Evolutionary conservation across 2,329 filamentous ascomycete species (phyloP).

Genomic region (Alternaria triticimaculans): DNA sequence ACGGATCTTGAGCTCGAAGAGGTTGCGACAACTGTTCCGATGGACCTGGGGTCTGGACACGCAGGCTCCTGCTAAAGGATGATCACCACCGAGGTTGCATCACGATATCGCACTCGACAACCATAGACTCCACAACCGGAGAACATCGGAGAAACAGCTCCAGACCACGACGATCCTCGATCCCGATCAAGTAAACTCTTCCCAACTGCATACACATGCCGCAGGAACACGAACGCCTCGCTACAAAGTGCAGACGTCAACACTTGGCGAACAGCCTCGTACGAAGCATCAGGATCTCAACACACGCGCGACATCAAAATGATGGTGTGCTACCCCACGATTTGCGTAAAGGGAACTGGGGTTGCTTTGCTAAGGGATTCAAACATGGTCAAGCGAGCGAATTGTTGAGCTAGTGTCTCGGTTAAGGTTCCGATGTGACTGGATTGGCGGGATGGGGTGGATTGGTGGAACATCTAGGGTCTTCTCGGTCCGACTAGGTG

Average conservation of each 20-base stretch:
- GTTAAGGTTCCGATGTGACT: neutral
- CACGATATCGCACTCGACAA: neutral
- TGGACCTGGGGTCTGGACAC: neutral
- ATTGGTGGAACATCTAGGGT: constrained; percentile 14
- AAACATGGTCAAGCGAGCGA: constrained; percentile 12
- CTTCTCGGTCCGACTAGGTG: constrained; percentile 4
- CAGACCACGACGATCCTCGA: neutral
- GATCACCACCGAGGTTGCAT: neutral
- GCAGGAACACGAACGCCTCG: constrained; percentile 1
- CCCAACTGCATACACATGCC: neutral
- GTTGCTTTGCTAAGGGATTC: constrained; percentile 12
- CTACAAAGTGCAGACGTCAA: neutral
- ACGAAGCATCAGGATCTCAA: neutral
- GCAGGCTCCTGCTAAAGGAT: neutral
- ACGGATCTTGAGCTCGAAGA: neutral
- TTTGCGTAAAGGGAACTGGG: constrained; percentile 24
- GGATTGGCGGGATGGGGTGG: neutral
- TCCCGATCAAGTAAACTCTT: neutral
- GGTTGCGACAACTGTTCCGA: neutral
- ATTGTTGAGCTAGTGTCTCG: neutral
- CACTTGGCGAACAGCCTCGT: neutral
- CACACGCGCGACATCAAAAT: constrained; percentile 7
- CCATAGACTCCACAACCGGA: constrained; percentile 4
- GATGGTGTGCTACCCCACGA: constrained; percentile 23
- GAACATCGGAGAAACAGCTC: constrained; percentile 9